These are phyloP conservation scores for Boletus sensibilis DNA, from an alignment of 768 basidiomycete species.

Conservation along the genomic window DNA sequence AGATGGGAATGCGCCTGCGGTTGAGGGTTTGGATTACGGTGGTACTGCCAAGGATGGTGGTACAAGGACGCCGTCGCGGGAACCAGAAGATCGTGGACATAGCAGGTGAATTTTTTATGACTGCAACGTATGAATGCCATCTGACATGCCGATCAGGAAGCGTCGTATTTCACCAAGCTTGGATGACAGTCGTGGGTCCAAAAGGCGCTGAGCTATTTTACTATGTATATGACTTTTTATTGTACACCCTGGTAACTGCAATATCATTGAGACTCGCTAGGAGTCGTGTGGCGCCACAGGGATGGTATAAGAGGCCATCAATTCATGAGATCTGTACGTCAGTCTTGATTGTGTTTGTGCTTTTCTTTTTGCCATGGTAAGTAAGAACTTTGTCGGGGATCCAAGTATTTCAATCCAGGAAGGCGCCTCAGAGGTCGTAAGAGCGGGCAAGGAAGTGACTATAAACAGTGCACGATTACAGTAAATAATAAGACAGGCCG, in stretches of 20 bases:
- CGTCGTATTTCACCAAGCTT: constrained; percentile 69
- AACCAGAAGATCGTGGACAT: constrained; percentile 65
- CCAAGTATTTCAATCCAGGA: too few species aligned
- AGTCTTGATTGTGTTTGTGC: background rate
- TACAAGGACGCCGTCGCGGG: constrained; percentile 57
- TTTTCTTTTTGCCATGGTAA: background rate
- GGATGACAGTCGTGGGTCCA: constrained; percentile 66
- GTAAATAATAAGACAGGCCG: constrained; percentile 20
- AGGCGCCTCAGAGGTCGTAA: background rate
- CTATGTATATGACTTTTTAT: constrained; percentile 30
- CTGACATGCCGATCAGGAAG: constrained; percentile 47
- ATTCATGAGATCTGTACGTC: background rate
- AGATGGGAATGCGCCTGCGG: constrained; percentile 80
- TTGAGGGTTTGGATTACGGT: constrained; percentile 88
- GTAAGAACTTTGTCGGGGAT: background rate
- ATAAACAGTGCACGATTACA: constrained; percentile 17
- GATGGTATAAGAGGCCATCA: too few species aligned
- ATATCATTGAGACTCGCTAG: background rate
- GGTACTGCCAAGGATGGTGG: constrained; percentile 49
- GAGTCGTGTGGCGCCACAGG: background rate
- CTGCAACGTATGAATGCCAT: background rate
- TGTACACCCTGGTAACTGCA: constrained; percentile 23
- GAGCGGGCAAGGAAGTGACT: background rate
- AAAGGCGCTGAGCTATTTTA: constrained; percentile 56
- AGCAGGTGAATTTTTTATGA: constrained; percentile 45